These are phyloP conservation scores for Cordyceps cateniannulata DNA, from an alignment of 2,329 filamentous ascomycete genomes.

Conservation along the genomic window DNA sequence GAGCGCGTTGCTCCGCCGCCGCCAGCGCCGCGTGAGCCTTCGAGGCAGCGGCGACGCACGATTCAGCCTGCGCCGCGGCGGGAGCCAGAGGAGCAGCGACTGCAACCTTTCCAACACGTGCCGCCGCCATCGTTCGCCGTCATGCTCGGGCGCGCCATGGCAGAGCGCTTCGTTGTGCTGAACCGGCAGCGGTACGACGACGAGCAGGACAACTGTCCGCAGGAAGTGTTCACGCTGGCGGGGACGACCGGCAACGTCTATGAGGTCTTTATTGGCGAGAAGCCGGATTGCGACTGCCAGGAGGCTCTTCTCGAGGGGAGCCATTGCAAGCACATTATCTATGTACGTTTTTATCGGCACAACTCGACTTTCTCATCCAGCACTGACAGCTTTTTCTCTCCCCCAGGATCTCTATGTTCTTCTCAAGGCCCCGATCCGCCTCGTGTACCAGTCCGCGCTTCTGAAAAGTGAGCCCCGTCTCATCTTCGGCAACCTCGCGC, in stretches of 20 bases:
- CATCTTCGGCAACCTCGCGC: conserved; percentile 50
- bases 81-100: conserved; percentile 27
- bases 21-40: too few relatives aligned
- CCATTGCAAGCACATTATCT: conserved; percentile 61
- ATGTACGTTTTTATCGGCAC: conserved; percentile 29
- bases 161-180: conserved; percentile 42
- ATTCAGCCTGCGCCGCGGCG: too few relatives aligned
- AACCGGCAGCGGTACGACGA: conserved; percentile 30
- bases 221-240: conserved; percentile 50
- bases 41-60: too few relatives aligned
- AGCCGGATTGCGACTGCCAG: conserved; percentile 50
- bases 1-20: too few relatives aligned
- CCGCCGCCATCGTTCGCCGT: conserved; percentile 29
- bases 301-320: conserved; percentile 42
- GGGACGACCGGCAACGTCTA: conserved; percentile 63
- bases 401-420: conserved; percentile 49
- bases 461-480: conserved; percentile 51
- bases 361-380: neutral
- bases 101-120: conserved; percentile 26
- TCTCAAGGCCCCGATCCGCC: conserved; percentile 47
- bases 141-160: conserved; percentile 33
- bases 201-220: conserved; percentile 28
- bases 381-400: neutral
- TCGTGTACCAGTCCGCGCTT: conserved; percentile 58
- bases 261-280: conserved; percentile 44